Base-by-base conservation (phyloP, 2,329 filamentous ascomycete genomes). In the Aspergillus tubingensis region DNA sequence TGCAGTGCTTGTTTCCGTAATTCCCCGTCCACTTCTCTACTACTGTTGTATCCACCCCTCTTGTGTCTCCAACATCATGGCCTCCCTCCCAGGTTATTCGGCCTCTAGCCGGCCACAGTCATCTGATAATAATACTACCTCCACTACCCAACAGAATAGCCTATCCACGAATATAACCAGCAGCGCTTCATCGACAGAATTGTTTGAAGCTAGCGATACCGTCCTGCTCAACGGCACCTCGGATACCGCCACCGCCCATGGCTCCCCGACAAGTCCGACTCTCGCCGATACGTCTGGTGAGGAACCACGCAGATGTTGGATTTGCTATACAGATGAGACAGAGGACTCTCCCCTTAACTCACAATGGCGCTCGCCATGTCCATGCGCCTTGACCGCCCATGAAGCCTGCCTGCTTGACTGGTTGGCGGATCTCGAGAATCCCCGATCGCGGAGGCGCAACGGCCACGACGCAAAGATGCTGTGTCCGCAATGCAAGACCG, bases 361-460 rank as follows among this genome's bases (percentile, higher is more conserved):
- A 2, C 82, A 83, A 67, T 99, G 95, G 94, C 88, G 91, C 48
- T 91, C 90, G 57, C 93, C 95, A 1, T 99, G 95, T 74, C 90
- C 89, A 0, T 99, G 95, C 77, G 92, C 91, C 11, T 83, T 99
- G 41, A 91, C 91, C 58, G 95, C 93, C 1, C 95, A 99, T 74
- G 92, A 98, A 74, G 85, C 87, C 62, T 96, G 93, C 74, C 83
- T 98, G 66, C 82, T 98, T 41, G 90, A 92, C 70, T 99, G 93
- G 93, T 89, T 98, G 17, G 89, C 91, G n/a, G 92, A 96, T 72
- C 86, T 92, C 72, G 92, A 97, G 77, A 81, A 84, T 21, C 85
- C 85, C 1, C 83, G 79, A 39, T 77, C 84, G 17, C 71, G 80
- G 62, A 78, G 80, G 65, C 76, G 79, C 66, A 75, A 73, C 76